phyloP scores from a whole-genome alignment of 2,329 filamentous ascomycete species.

The Exophiala dermatitidis region DNA sequence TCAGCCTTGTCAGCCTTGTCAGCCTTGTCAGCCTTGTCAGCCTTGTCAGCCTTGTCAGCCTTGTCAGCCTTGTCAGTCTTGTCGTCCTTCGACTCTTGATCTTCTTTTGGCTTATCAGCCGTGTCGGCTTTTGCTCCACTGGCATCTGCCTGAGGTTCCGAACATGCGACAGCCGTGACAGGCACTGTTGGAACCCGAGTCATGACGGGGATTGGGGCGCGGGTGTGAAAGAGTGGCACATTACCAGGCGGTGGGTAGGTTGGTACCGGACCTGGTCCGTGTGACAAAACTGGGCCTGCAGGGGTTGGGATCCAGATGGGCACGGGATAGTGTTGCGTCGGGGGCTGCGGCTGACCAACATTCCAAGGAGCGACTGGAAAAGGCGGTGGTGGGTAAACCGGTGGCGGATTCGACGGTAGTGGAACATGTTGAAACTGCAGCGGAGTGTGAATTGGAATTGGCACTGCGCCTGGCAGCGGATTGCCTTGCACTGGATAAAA shows the following conservation, averaged over 20 bases:
- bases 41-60: no score
- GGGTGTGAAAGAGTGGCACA: constrained; percentile 8
- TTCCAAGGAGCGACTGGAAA: neutral
- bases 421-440: neutral
- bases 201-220: neutral
- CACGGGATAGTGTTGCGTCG: neutral
- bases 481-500: neutral
- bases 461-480: neutral
- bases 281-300: constrained; percentile 1
- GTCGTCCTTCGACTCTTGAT: neutral
- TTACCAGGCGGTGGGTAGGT: constrained; percentile 8
- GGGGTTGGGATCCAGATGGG: constrained; percentile 5
- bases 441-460: neutral
- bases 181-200: neutral
- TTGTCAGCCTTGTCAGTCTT: neutral
- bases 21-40: no score
- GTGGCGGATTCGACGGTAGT: neutral
- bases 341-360: neutral
- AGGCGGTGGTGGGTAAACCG: neutral
- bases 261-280: constrained; percentile 3
- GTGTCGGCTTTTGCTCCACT: neutral
- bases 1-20: no score
- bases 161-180: neutral
- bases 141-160: neutral
- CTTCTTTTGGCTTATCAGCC: neutral